A percentile compares a stretch with the other conserved stretches of the same genome.
These are phyloP conservation scores for Ophiostoma sp. DNA, from an alignment of 2,329 filamentous ascomycete species.

Conservation along the genomic window DNA sequence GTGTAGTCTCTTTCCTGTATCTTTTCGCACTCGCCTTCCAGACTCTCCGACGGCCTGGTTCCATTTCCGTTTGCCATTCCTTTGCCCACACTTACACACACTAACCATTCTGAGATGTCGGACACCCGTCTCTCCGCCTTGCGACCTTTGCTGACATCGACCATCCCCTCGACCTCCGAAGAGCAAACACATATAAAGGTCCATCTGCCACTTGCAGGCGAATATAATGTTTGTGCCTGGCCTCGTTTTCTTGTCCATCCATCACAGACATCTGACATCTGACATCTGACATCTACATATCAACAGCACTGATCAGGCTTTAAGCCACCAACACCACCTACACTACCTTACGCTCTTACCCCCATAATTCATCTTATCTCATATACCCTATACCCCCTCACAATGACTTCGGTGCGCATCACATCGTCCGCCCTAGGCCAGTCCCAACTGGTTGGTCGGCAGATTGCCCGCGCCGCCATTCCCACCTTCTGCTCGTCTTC, in stretches of 20 bases:
- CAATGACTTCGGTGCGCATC: slow-evolving; percentile 25
- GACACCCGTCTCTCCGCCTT: slow-evolving; percentile 7
- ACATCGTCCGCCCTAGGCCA: slow-evolving; percentile 18
- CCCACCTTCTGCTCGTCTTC: slow-evolving; percentile 21
- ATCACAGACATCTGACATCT: background rate
- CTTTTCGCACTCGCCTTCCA: background rate
- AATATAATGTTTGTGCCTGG: background rate
- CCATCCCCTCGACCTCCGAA: background rate
- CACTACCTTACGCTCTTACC: background rate
- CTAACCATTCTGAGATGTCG: background rate
- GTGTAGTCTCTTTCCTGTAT: background rate
- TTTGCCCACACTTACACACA: background rate
- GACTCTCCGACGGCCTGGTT: background rate
- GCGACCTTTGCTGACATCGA: background rate
- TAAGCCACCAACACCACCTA: background rate
- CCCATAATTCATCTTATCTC: background rate
- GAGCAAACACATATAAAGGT: slow-evolving; percentile 1
- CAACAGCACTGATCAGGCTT: background rate
- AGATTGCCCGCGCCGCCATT: slow-evolving; percentile 17
- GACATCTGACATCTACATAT: background rate
- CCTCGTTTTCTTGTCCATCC: background rate
- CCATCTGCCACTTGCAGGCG: background rate
- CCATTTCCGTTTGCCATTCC: background rate
- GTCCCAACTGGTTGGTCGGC: slow-evolving; percentile 21
- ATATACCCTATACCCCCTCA: background rate